phyloP scores from a whole-genome alignment of 2,329 filamentous ascomycete species.

The Exophiala sideris region DNA sequence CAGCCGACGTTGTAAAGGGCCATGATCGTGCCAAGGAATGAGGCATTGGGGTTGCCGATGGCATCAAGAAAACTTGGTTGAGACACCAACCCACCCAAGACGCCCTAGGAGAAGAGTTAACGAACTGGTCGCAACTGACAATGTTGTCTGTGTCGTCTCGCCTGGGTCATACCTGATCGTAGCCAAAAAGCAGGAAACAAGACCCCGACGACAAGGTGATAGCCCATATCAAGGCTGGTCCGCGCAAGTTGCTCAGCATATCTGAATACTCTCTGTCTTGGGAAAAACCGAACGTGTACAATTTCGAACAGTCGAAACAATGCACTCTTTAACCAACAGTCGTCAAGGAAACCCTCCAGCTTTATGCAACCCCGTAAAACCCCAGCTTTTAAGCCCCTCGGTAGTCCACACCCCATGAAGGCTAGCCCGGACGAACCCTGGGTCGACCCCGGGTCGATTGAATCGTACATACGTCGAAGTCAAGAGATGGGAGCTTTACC shows the following conservation, averaged over 20 bases:
- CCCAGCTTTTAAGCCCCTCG: background rate
- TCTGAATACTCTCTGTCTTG: background rate
- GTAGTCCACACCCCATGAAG: background rate
- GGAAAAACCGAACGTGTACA: background rate
- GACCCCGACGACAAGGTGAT: constrained; percentile 20
- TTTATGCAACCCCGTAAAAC: background rate
- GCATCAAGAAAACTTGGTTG: constrained; percentile 44
- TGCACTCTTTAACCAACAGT: background rate
- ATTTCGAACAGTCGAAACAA: background rate
- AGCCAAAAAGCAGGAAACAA: constrained; percentile 31
- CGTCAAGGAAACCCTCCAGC: background rate
- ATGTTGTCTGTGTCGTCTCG: background rate
- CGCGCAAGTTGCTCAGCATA: constrained; percentile 6
- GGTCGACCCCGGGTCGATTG: background rate
- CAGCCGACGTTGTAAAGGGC: constrained; percentile 48
- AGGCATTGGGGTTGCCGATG: constrained; percentile 33
- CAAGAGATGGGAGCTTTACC: background rate
- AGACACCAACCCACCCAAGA: constrained; percentile 49
- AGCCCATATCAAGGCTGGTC: constrained; percentile 11
- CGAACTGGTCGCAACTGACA: background rate
- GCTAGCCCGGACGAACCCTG: background rate
- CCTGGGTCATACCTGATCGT: constrained; percentile 24
- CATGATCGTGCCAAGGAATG: constrained; percentile 47
- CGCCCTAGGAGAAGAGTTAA: constrained; percentile 6
- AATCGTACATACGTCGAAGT: background rate